phyloP scores from a whole-genome alignment of 1,284 basidiomycete genomes.

The Boletus holoroseus region DNA sequence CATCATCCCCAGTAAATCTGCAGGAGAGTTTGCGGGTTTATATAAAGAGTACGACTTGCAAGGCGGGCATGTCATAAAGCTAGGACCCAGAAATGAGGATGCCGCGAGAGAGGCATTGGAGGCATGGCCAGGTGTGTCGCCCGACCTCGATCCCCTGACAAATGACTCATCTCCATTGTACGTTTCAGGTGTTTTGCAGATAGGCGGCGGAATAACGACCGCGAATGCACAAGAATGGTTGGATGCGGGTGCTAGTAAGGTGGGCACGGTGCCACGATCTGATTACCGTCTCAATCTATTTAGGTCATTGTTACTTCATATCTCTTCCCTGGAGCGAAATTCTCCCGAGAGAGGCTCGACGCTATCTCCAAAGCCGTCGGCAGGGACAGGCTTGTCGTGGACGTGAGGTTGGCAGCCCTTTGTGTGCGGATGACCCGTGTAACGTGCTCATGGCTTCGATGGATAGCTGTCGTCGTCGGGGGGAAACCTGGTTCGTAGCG shows the following conservation, averaged over 20 bases:
- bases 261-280: constrained; percentile 28
- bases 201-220: constrained; percentile 90
- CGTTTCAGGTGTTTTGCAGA: constrained; percentile 66
- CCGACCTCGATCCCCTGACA: background rate
- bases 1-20: constrained; percentile 57
- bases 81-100: constrained; percentile 84
- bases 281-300: constrained; percentile 5
- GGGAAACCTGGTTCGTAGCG: constrained; percentile 84
- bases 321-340: constrained; percentile 81
- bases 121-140: constrained; percentile 71
- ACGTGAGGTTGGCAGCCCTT: constrained; percentile 69
- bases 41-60: constrained; percentile 67
- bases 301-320: constrained; percentile 97
- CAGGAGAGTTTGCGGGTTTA: constrained; percentile 76
- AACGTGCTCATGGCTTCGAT: constrained; percentile 2
- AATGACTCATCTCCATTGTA: constrained; percentile 5
- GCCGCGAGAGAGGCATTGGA: constrained; percentile 79
- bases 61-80: constrained; percentile 96
- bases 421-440: background rate
- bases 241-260: constrained; percentile 87
- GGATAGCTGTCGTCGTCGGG: constrained; percentile 78
- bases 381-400: constrained; percentile 87
- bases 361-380: constrained; percentile 65
- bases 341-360: constrained; percentile 71
- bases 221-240: constrained; percentile 85